Conservation (phyloP, 768 basidiomycete species). For the Suillus subluteus region DNA sequence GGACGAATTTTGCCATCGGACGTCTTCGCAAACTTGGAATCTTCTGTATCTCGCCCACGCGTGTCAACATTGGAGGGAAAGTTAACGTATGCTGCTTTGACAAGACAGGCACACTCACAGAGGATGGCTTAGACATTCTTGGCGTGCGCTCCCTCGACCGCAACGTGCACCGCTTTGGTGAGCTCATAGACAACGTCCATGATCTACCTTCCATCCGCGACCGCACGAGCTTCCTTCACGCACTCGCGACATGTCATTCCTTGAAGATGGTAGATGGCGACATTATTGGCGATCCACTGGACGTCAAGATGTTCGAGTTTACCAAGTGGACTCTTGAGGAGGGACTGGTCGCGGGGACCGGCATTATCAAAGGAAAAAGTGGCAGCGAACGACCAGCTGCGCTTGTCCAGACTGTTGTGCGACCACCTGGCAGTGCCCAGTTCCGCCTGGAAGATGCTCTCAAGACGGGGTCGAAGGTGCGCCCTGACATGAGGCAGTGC, state of each 20-base stretch:
- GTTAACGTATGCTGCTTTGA: constrained; percentile 98
- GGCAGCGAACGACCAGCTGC: constrained; percentile 75
- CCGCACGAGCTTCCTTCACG: constrained; percentile 88
- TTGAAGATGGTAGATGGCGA: constrained; percentile 88
- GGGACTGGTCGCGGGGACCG: constrained; percentile 72
- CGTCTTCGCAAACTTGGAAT: constrained; percentile 87
- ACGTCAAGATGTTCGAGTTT: constrained; percentile 98
- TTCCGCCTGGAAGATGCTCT: constrained; percentile 95
- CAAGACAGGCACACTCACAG: constrained; percentile 98
- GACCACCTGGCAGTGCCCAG: constrained; percentile 90
- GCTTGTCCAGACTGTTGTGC: constrained; percentile 93
- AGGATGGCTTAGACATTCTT: constrained; percentile 96
- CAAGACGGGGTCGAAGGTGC: constrained; percentile 78
- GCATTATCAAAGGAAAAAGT: constrained; percentile 67
- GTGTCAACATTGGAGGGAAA: constrained; percentile 95
- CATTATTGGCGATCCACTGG: constrained; percentile 93
- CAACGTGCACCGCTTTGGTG: constrained; percentile 78
- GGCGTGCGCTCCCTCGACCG: constrained; percentile 89
- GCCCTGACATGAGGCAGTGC: constrained; percentile 17
- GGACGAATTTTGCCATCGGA: constrained; percentile 91
- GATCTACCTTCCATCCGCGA: constrained; percentile 76
- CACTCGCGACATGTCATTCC: constrained; percentile 94
- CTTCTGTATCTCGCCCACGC: constrained; percentile 94
- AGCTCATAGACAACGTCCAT: constrained; percentile 83
- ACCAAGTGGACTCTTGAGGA: constrained; percentile 97